Conservation (phyloP, 345 rosid species). For the Fremontodendron californicum region DNA sequence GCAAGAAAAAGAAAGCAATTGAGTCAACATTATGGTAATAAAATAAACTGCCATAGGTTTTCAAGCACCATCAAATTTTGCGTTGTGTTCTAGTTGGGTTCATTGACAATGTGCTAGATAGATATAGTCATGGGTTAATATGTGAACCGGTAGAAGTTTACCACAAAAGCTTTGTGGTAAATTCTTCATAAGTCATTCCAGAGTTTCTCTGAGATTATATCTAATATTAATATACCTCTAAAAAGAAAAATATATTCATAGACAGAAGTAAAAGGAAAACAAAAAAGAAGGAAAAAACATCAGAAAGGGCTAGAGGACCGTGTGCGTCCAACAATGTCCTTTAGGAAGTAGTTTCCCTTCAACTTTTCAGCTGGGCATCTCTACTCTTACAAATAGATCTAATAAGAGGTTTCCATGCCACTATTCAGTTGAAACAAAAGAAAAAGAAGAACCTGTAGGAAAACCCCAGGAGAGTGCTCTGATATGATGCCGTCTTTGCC, state of each 20-base stretch:
- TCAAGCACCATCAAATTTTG: not conserved
- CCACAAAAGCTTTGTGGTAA: not conserved
- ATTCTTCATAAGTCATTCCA: not conserved
- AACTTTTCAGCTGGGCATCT: not conserved
- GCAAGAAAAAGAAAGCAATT: slow-evolving; percentile 19
- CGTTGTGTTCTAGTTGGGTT: not conserved
- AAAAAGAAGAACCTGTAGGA: slow-evolving; percentile 68
- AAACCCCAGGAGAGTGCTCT: slow-evolving; percentile 80
- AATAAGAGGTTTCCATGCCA: not conserved
- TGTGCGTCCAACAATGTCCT: not conserved
- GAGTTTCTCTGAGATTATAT: not conserved
- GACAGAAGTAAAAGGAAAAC: not conserved
- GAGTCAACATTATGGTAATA: slow-evolving; percentile 4
- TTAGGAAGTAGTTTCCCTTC: not conserved
- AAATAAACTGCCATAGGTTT: not conserved
- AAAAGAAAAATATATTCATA: not conserved
- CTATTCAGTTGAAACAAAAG: not conserved
- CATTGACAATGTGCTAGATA: too few relatives aligned
- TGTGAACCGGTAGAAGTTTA: too few relatives aligned
- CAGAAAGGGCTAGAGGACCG: not conserved
- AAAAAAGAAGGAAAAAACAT: not conserved
- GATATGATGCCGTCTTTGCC: slow-evolving; percentile 76
- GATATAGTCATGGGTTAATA: too few relatives aligned
- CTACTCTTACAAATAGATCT: not conserved
- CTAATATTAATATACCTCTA: not conserved